Evolutionary conservation across 345 rosid species (phyloP), one percentile per base, ranked within the genome.

Genomic region (Camelina hispida): DNA sequence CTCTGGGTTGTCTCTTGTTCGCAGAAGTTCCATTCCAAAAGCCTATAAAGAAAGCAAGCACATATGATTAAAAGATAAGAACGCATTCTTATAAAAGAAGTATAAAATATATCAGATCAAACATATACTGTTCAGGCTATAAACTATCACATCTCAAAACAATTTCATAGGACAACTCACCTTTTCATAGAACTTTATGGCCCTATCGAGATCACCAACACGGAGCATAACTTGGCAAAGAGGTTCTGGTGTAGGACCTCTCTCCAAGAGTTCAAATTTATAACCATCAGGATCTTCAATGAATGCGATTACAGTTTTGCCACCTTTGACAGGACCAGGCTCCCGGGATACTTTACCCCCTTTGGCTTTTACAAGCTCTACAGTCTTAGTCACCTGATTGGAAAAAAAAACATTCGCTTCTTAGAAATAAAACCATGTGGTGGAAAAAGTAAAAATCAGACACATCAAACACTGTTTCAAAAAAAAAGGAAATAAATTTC

Each of bases 191-290:
- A 95, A 95, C 37, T 86, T 90, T 70, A 95, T 86, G 53, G 99
- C 81, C 62, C 88, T 96, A 67, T 88, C 91, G 51, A 95, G 97
- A 87, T 95, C 97, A 25, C 98, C 97, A 79, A 95, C 99, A 64
- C 96, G 98, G 73, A 95, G 97, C 99, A 95, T 95, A 75, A 95
- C 97, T 85, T 95, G 98, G 81, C 99, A 95, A 44, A 95, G 76
- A 35, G 99, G 99, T 83, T 95, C 99, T 6, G 98, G 99, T 35
- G 99, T 95, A 66, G 97, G 94, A 55, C 90, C 96, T 78, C 99
- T 95, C 82, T 95, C 98, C 82, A 95, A 78, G 51, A 95, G 89
- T 78, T 95, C 99, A 84, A 95, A 95, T 80, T 89, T 92, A 79
- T 92, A 95, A 79, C 98, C 99, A 82, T 92, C 97, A 60, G 97